Percentiles rank a stretch among this genome's conserved stretches.
Evolutionary conservation across 2,329 filamentous ascomycete species (phyloP).

Genomic region (Cytospora chrysosperma): DNA sequence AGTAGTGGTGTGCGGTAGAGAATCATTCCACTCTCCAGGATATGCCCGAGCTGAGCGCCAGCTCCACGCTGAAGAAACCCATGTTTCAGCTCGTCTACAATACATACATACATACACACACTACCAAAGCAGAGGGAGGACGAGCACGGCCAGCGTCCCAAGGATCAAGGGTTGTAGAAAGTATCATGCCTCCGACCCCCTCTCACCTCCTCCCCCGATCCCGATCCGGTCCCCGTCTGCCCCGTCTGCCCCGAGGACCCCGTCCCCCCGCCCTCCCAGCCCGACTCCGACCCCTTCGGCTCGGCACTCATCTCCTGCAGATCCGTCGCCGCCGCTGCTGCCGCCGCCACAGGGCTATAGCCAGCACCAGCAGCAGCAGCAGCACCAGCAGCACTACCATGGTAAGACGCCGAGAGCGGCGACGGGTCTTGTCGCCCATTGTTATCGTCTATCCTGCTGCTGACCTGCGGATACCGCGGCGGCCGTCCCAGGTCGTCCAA

Average conservation of each 20-base stretch:
- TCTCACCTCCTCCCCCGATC: constrained; percentile 2
- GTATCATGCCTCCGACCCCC: constrained; percentile 25
- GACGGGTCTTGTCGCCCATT: constrained; percentile 3
- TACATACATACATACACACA: no score
- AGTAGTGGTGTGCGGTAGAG: neutral
- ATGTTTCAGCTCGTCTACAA: neutral
- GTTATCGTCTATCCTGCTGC: constrained; percentile 9
- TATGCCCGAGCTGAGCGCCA: neutral
- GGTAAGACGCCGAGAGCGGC: constrained; percentile 5
- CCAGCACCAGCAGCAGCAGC: neutral
- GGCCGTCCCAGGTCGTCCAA: constrained; percentile 15
- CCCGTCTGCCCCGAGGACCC: neutral
- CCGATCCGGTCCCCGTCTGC: neutral
- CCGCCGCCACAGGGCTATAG: neutral
- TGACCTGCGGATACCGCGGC: constrained; percentile 17
- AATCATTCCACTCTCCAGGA: neutral
- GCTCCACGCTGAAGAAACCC: neutral
- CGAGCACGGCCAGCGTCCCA: no score
- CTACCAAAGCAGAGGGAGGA: no score
- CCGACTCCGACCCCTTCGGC: constrained; percentile 4
- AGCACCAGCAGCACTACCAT: neutral
- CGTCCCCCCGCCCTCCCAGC: constrained; percentile 10
- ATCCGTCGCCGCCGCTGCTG: neutral
- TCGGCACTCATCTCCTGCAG: neutral
- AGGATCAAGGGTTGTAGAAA: constrained; percentile 28